These are phyloP conservation scores for Neonectria ditissima DNA, from an alignment of 2,329 filamentous ascomycete species.

Conservation along the genomic window DNA sequence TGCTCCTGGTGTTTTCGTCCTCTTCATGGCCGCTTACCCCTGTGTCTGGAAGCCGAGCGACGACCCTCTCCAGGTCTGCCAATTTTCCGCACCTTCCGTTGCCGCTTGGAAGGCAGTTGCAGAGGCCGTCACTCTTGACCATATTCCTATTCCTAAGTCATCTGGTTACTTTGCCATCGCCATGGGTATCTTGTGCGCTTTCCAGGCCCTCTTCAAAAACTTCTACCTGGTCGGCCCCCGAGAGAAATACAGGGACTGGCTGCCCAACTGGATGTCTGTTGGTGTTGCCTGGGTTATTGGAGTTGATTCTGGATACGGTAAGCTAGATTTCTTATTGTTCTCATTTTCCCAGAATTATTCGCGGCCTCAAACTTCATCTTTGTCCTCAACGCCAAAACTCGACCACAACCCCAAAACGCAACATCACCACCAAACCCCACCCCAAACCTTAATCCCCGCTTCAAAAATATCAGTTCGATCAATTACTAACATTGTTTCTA, in stretches of 20 bases:
- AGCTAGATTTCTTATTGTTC: too few relatives aligned
- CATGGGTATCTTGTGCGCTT: constrained; percentile 62
- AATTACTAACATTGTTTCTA: too few relatives aligned
- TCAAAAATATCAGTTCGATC: too few relatives aligned
- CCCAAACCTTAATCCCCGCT: too few relatives aligned
- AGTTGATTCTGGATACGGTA: constrained; percentile 60
- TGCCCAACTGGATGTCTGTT: constrained; percentile 73
- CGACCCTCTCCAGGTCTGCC: constrained; percentile 55
- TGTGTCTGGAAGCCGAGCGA: constrained; percentile 69
- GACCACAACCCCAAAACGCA: too few relatives aligned
- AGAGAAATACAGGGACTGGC: constrained; percentile 67
- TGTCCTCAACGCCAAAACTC: too few relatives aligned
- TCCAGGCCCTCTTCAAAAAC: constrained; percentile 66
- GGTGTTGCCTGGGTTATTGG: constrained; percentile 70
- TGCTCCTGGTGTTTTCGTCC: constrained; percentile 74
- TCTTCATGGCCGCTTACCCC: constrained; percentile 76
- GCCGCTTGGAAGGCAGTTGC: constrained; percentile 75
- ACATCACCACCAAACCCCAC: too few relatives aligned
- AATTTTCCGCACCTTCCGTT: constrained; percentile 73
- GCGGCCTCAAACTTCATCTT: too few relatives aligned
- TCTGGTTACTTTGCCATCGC: constrained; percentile 68
- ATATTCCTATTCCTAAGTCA: constrained; percentile 66
- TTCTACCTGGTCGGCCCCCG: constrained; percentile 64
- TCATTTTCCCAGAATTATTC: too few relatives aligned
- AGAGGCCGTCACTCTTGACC: constrained; percentile 67